phyloP scores from a whole-genome alignment of 495 filamentous ascomycete species.

The Aspergillus ellipticus region DNA sequence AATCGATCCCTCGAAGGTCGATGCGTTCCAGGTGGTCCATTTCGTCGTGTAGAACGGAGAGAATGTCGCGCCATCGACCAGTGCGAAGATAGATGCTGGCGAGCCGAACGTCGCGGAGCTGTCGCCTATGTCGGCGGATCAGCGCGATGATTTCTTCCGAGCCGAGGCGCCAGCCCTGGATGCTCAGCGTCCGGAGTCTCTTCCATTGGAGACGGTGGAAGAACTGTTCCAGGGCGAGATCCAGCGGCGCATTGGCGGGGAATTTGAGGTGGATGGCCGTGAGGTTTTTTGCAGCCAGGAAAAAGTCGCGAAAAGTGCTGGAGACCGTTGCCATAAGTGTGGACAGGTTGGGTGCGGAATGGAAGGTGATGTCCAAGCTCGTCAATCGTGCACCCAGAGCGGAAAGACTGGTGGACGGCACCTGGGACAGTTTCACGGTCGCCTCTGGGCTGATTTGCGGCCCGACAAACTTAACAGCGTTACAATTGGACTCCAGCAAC shows the following conservation, averaged over 20 bases:
- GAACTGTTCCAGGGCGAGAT: slow-evolving; percentile 53
- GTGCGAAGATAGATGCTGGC: slow-evolving; percentile 56
- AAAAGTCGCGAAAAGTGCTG: slow-evolving; percentile 51
- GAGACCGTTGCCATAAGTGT: slow-evolving; percentile 54
- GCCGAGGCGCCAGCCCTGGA: slow-evolving; percentile 60
- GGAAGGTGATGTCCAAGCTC: slow-evolving; percentile 56
- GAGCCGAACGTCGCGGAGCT: slow-evolving; percentile 55
- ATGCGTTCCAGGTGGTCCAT: slow-evolving; percentile 59
- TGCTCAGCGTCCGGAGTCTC: slow-evolving; percentile 58
- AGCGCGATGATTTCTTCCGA: slow-evolving; percentile 58
- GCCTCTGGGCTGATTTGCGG: slow-evolving; percentile 63
- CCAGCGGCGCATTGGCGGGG: slow-evolving; percentile 52
- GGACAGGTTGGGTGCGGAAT: slow-evolving; percentile 53
- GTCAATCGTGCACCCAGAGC: slow-evolving; percentile 54
- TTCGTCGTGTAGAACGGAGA: slow-evolving; percentile 52
- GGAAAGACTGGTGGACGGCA: slow-evolving; percentile 45
- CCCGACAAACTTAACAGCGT: slow-evolving; percentile 56
- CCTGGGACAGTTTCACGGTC: slow-evolving; percentile 46
- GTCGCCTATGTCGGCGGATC: slow-evolving; percentile 51
- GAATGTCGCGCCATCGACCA: slow-evolving; percentile 59
- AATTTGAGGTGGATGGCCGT: slow-evolving; percentile 66
- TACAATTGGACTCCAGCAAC: slow-evolving; percentile 51
- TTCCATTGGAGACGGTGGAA: slow-evolving; percentile 63
- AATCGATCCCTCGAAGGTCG: slow-evolving; percentile 58
- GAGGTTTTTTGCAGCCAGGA: slow-evolving; percentile 56